Percentiles rank a stretch among this genome's conserved stretches.
Evolutionary conservation across 495 filamentous ascomycete species (phyloP).

Genomic region (Penicillium goetzii): DNA sequence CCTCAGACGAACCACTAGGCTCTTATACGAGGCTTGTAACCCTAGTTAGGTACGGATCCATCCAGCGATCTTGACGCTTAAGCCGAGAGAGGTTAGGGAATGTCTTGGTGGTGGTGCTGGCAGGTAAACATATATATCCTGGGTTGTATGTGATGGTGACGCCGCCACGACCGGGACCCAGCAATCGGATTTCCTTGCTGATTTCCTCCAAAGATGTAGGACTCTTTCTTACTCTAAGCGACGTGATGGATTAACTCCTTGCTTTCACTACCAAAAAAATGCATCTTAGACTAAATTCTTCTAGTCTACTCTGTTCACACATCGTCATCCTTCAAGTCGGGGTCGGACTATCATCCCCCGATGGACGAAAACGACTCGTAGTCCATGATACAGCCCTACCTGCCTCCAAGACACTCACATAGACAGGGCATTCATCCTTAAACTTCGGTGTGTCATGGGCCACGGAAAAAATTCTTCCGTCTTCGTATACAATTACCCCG

Average conservation of each 20-base stretch:
- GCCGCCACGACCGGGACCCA: too few species aligned
- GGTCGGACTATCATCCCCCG: neutral
- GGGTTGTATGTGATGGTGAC: neutral
- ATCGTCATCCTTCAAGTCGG: neutral
- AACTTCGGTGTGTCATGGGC: neutral
- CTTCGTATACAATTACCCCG: conserved; percentile 19
- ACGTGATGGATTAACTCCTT: neutral
- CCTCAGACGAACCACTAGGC: conserved; percentile 17
- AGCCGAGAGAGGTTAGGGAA: neutral
- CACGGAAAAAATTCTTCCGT: conserved; percentile 28
- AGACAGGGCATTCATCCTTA: neutral
- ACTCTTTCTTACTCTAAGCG: neutral
- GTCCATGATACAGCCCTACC: neutral
- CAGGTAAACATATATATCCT: neutral
- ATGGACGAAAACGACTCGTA: neutral
- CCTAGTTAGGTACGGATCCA: neutral
- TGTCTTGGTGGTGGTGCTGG: conserved; percentile 5
- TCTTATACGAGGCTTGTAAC: neutral
- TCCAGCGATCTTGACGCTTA: conserved; percentile 6
- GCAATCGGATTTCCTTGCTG: neutral
- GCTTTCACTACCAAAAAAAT: neutral
- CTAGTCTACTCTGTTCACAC: neutral
- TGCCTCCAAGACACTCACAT: neutral
- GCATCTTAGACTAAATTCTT: neutral
- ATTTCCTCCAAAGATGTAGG: neutral